Conservation (phyloP, 345 rosid species). For the Lumnitzera racemosa region DNA sequence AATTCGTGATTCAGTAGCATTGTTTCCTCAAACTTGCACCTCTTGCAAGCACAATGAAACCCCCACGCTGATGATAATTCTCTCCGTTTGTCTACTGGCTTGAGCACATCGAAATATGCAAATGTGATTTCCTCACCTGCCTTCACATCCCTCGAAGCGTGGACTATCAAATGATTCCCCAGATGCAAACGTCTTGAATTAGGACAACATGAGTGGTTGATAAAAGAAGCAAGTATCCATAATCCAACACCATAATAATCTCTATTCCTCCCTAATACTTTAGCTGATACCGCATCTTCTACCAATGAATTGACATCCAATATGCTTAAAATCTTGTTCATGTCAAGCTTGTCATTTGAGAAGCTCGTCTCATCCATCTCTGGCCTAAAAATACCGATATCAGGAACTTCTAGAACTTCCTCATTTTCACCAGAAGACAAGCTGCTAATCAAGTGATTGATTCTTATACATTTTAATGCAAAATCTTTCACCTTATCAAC, state of each 20-base stretch:
- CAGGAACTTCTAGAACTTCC: constrained; percentile 45
- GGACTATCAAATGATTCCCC: constrained; percentile 58
- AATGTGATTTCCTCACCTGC: constrained; percentile 77
- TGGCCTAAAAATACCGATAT: constrained; percentile 44
- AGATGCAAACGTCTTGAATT: constrained; percentile 70
- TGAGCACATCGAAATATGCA: constrained; percentile 59
- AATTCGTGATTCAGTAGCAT: constrained; percentile 38
- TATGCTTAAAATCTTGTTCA: constrained; percentile 45
- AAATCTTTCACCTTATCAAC: constrained; percentile 41
- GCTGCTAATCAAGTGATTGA: constrained; percentile 26
- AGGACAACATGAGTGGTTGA: constrained; percentile 77
- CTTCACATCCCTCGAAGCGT: constrained; percentile 70
- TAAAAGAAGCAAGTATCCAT: constrained; percentile 68
- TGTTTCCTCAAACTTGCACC: constrained; percentile 61
- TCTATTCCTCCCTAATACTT: constrained; percentile 69
- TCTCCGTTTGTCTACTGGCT: constrained; percentile 39
- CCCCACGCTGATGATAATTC: constrained; percentile 74
- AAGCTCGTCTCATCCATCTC: constrained; percentile 24
- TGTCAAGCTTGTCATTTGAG: constrained; percentile 24
- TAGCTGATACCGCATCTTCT: constrained; percentile 68
- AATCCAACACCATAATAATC: constrained; percentile 74
- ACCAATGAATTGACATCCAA: constrained; percentile 86
- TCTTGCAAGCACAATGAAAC: constrained; percentile 51
- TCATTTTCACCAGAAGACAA: constrained; percentile 62
- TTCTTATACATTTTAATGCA: constrained; percentile 36